Conservation (phyloP, 192 early-diverging fungal species). For the Dispira simplex region DNA sequence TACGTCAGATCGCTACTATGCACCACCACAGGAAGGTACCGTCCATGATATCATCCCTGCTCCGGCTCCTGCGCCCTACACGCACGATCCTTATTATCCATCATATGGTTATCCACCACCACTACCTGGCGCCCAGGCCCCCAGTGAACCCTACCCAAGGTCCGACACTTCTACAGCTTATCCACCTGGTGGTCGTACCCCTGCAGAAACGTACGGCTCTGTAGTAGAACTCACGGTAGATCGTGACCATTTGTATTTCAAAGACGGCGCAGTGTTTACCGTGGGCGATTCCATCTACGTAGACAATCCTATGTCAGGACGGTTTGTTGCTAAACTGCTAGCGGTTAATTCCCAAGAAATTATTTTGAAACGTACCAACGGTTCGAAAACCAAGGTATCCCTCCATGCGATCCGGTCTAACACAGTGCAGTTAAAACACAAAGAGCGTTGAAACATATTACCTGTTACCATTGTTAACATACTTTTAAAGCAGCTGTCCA, state of each 20-base stretch:
- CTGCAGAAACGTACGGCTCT: not conserved
- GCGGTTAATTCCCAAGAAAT: not conserved
- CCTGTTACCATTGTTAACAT: not conserved
- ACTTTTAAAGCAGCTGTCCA: not conserved
- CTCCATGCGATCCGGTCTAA: not conserved
- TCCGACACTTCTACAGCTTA: not conserved
- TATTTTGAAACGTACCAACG: not conserved
- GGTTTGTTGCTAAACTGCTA: not conserved
- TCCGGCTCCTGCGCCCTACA: too few relatives aligned
- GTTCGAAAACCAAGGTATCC: conserved; percentile 1
- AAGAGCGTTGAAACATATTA: not conserved
- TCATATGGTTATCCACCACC: not conserved
- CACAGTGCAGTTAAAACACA: not conserved
- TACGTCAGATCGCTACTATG: not conserved
- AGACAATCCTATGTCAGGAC: not conserved
- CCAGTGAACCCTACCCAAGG: not conserved
- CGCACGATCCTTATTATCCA: not conserved
- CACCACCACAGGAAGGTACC: not conserved
- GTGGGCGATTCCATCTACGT: not conserved
- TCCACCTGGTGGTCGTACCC: not conserved
- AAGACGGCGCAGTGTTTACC: not conserved
- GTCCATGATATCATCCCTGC: not conserved
- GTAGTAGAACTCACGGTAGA: not conserved
- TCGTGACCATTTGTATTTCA: not conserved
- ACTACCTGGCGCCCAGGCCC: not conserved